These are phyloP conservation scores for Trichoderma sp. DNA, from an alignment of 2,329 filamentous ascomycete species.

Conservation along the genomic window DNA sequence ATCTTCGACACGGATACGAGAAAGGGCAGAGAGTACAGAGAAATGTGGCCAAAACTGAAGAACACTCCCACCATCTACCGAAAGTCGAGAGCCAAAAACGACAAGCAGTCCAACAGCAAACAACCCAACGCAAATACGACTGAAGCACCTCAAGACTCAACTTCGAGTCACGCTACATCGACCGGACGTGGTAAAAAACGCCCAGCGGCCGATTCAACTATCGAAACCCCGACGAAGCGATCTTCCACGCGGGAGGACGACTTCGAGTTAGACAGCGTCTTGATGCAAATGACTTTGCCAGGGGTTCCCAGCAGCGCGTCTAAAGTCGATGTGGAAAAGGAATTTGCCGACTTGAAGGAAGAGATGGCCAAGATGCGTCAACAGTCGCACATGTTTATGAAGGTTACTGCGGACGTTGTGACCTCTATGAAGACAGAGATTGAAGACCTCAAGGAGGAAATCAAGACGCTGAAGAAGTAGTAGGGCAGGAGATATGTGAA, in stretches of 20 bases:
- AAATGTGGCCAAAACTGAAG: not conserved
- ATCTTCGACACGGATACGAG: not conserved
- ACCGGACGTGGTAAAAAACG: not conserved
- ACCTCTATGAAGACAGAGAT: not conserved
- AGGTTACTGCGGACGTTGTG: not conserved
- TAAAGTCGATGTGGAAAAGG: not conserved
- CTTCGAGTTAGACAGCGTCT: not conserved
- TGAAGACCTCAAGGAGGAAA: not conserved
- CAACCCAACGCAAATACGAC: not conserved
- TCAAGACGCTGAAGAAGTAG: not conserved
- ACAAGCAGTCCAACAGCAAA: not conserved
- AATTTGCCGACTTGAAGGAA: not conserved
- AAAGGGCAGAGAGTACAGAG: not conserved
- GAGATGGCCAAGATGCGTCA: not conserved
- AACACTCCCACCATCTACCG: not conserved
- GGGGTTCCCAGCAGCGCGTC: not conserved
- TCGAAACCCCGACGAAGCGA: not conserved
- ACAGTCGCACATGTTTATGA: not conserved
- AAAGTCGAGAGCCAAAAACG: not conserved
- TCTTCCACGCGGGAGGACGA: accelerated
- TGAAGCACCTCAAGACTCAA: not conserved
- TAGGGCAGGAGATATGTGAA: not conserved
- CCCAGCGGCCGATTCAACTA: not conserved
- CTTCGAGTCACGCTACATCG: not conserved
- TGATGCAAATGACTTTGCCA: not conserved